phyloP scores from a whole-genome alignment of 352 stramenopile genomes.

The Pythium vanterpoolii region DNA sequence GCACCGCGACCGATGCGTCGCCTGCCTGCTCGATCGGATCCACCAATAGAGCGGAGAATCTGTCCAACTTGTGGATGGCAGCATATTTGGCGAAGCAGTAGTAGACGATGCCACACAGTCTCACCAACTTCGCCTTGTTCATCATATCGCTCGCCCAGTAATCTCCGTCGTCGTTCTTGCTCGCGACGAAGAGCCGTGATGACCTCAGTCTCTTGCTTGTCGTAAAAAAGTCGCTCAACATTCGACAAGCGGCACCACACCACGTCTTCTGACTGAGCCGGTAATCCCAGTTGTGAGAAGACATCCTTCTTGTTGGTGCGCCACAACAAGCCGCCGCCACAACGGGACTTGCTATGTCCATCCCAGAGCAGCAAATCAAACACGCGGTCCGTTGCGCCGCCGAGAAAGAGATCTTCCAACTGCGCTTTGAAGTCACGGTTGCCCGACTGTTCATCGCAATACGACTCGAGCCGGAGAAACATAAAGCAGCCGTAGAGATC shows the following conservation, averaged over 20 bases:
- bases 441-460: conserved; percentile 30
- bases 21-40: neutral
- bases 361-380: conserved; percentile 49
- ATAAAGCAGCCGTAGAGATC: conserved; percentile 86
- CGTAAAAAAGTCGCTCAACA: conserved; percentile 80
- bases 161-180: conserved; percentile 31
- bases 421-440: conserved; percentile 32
- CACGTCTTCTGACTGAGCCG: conserved; percentile 47
- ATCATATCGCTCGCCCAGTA: neutral
- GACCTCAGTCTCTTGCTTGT: conserved; percentile 57
- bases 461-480: conserved; percentile 59
- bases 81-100: conserved; percentile 88
- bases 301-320: conserved; percentile 76
- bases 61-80: conserved; percentile 90
- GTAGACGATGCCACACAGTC: conserved; percentile 59
- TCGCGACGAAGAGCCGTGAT: conserved; percentile 31
- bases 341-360: neutral
- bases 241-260: conserved; percentile 68
- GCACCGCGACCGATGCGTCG: neutral
- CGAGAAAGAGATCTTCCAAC: conserved; percentile 34
- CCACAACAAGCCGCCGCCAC: conserved; percentile 59
- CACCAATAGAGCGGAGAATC: conserved; percentile 21
- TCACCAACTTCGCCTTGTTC: conserved; percentile 29
- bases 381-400: conserved; percentile 38
- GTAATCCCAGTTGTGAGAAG: conserved; percentile 57